Conservation (phyloP, 2,329 filamentous ascomycete genomes). For the Botrytis squamosa region DNA sequence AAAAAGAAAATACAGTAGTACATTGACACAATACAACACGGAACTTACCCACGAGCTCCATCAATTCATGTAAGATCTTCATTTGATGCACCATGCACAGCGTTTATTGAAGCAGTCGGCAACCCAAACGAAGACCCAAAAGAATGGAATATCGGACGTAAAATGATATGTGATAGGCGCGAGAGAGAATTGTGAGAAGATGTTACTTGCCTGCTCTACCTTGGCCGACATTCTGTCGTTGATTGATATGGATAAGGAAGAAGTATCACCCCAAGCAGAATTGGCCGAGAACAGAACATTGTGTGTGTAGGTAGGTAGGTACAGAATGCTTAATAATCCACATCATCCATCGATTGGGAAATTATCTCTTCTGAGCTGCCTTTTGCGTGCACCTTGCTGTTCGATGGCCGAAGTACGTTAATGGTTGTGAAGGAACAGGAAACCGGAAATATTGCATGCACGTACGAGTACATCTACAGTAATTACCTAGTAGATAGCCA, state of each 20-base stretch:
- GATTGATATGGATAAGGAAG: background rate
- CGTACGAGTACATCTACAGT: background rate
- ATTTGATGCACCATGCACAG: constrained; percentile 23
- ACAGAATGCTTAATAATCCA: background rate
- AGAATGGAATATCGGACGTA: background rate
- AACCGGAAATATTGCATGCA: background rate
- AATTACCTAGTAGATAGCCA: background rate
- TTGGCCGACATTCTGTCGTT: background rate
- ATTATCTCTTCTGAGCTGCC: background rate
- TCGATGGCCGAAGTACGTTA: background rate
- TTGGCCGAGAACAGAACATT: background rate
- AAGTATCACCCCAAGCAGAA: background rate
- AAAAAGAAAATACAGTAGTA: background rate
- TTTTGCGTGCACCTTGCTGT: background rate
- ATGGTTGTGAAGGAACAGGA: background rate
- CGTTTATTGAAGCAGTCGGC: constrained; percentile 22
- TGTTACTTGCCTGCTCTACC: constrained; percentile 9
- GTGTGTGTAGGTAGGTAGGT: background rate
- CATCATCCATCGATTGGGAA: background rate
- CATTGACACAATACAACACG: constrained; percentile 13
- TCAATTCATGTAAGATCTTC: constrained; percentile 18
- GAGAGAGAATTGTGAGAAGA: constrained; percentile 12
- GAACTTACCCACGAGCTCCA: background rate
- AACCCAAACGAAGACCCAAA: constrained; percentile 7
- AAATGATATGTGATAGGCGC: constrained; percentile 20